phyloP scores from a whole-genome alignment of 2,329 filamentous ascomycete species.

The Didymella segeticola region DNA sequence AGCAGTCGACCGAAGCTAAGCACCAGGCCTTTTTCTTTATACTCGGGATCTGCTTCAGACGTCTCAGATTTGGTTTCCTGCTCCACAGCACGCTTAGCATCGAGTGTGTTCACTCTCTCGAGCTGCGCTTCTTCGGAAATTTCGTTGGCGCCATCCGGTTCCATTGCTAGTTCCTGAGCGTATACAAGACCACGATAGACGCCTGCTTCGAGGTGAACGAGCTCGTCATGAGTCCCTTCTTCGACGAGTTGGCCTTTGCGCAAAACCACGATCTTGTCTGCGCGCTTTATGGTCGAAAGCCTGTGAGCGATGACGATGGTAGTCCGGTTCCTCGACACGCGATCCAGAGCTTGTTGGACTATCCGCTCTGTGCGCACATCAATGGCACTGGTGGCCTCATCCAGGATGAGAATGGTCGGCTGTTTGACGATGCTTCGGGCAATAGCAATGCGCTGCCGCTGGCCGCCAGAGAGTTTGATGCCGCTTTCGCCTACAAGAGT shows the following conservation, averaged over 20 bases:
- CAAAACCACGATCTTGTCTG: constrained; percentile 80
- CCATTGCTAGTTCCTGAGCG: constrained; percentile 47
- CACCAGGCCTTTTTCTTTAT: constrained; percentile 39
- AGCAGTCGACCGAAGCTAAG: constrained; percentile 44
- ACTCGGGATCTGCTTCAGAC: constrained; percentile 31
- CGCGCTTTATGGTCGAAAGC: constrained; percentile 76
- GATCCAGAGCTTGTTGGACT: constrained; percentile 65
- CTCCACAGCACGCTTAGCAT: constrained; percentile 26
- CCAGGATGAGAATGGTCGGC: constrained; percentile 71
- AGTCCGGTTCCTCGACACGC: constrained; percentile 67
- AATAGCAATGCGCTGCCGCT: constrained; percentile 82
- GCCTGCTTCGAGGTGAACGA: constrained; percentile 66
- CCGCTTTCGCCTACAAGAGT: constrained; percentile 79
- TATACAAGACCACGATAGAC: constrained; percentile 73
- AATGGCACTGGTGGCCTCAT: constrained; percentile 77
- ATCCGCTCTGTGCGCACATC: constrained; percentile 62
- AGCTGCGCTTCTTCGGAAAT: constrained; percentile 12
- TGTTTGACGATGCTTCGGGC: constrained; percentile 73
- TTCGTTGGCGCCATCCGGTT: constrained; percentile 21
- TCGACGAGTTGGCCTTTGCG: constrained; percentile 75
- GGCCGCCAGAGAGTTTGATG: constrained; percentile 81
- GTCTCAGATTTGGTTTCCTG: constrained; percentile 21
- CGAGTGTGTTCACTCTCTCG: constrained; percentile 12
- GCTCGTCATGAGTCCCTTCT: constrained; percentile 75
- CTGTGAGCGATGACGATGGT: constrained; percentile 82